Percentiles rank a stretch among this genome's conserved stretches.
Evolutionary conservation across 75 land plant species (phyloP).

Genomic region (Sequoia sempervirens): DNA sequence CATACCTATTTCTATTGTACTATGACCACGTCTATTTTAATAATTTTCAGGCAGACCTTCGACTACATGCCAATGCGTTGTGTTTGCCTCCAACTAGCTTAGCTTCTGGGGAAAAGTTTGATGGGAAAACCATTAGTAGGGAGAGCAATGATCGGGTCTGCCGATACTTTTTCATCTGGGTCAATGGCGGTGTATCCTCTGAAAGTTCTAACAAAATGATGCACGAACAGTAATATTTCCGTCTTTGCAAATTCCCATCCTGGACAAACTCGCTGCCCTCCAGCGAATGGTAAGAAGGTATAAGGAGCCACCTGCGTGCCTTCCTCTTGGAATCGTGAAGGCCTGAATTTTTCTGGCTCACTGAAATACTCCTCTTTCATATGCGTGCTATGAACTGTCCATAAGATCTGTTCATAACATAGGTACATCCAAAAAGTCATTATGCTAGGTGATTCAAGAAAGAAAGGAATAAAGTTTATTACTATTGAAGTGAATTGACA

Average conservation of each 20-base stretch:
- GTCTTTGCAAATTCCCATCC: constrained; percentile 37
- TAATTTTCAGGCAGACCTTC: no score
- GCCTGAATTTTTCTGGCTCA: constrained; percentile 43
- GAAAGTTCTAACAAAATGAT: constrained; percentile 27
- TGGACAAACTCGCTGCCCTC: constrained; percentile 39
- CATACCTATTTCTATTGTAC: no score
- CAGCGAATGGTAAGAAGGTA: constrained; percentile 52
- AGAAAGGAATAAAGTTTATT: background rate
- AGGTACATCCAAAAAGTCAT: background rate
- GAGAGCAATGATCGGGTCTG: constrained; percentile 14
- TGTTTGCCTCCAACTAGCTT: no score
- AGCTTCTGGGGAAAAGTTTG: background rate
- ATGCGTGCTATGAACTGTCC: constrained; percentile 28
- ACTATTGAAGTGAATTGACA: background rate
- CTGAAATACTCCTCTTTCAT: constrained; percentile 24
- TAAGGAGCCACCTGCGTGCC: constrained; percentile 20
- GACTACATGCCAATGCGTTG: no score
- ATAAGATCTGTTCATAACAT: constrained; percentile 23
- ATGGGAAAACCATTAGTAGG: constrained; percentile 35
- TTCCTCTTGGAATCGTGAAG: constrained; percentile 34
- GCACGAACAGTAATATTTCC: constrained; percentile 32
- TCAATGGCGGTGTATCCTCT: constrained; percentile 12
- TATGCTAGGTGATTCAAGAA: background rate
- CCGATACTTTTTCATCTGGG: constrained; percentile 16
- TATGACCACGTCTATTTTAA: no score